Conservation (phyloP, 441 rosid species). For the Euphorbia schlechtendalii region DNA sequence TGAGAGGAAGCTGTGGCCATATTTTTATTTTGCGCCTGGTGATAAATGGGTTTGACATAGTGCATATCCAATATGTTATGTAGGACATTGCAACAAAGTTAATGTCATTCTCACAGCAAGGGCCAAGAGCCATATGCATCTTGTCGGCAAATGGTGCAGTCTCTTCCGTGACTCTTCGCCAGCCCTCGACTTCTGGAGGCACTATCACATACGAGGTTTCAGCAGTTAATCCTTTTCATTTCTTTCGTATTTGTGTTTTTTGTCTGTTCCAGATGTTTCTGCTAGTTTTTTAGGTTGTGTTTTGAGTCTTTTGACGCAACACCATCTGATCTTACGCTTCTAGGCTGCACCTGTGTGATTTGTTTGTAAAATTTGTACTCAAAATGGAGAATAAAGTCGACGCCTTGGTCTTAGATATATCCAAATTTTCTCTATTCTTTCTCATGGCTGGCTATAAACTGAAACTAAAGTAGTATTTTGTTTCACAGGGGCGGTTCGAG, state of each 20-base stretch:
- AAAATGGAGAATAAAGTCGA: background rate
- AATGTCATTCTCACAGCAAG: conserved; percentile 73
- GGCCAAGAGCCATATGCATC: conserved; percentile 65
- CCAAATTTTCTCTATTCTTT: background rate
- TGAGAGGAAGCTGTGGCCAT: background rate
- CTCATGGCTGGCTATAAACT: background rate
- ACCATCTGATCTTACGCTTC: background rate
- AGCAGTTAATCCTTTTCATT: background rate
- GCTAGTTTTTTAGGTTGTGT: background rate
- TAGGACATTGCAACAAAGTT: conserved; percentile 85
- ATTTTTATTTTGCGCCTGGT: background rate
- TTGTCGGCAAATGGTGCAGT: conserved; percentile 86
- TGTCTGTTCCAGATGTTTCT: conserved; percentile 2
- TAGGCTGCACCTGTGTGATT: background rate
- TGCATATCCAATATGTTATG: conserved; percentile 17
- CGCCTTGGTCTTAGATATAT: background rate
- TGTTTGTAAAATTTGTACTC: no score
- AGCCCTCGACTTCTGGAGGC: conserved; percentile 69
- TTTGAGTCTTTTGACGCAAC: background rate
- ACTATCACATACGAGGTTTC: conserved; percentile 73
- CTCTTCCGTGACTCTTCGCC: conserved; percentile 64
- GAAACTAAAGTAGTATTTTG: conserved; percentile 4
- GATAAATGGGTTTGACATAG: conserved; percentile 4
- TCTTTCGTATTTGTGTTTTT: background rate
- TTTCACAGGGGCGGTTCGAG: conserved; percentile 74